Evolutionary conservation across 176 grass and related monocot species (phyloP), one percentile per base, ranked within the genome.

Genomic region (Oryza glaberrima): DNA sequence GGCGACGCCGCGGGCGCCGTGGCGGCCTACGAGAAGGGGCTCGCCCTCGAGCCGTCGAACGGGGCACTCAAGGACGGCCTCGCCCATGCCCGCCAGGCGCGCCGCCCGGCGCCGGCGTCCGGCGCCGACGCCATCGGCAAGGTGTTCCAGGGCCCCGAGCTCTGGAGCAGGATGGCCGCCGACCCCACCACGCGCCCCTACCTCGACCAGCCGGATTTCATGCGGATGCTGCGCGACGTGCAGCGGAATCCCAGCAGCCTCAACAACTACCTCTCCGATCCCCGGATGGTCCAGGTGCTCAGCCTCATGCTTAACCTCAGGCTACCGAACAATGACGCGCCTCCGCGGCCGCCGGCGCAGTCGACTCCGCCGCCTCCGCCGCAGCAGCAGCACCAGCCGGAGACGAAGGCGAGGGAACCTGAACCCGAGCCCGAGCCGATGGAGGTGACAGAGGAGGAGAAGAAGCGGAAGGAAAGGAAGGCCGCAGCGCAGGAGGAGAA

Each of bases 251-350:
- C 96, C 22, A 88, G 88, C 80, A 92, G 25, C 68, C 46, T 99
- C 67, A 96, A 89, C 48, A 84, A 77, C 76, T 91, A 96, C 79
- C 88, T 99, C 1, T 80, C 73, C 41, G 96, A 99, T 64, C 94
- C 87, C 61, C 91, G 96, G 38, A 99, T 99, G 96, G 92, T 96
- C 90, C 91, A 99, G 76, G 94, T 92, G 78, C 88, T 99, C 16
- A 92, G 94, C 11, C 88, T 99, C 83, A 86, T 96, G 78, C 94
- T 99, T 63, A 99, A 99, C 77, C 85, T 99, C 61, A 99, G 92
- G 88, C 78, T 99, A 80, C 92, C 86, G 79, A 79, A 60, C 73
- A 70, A 81, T 17, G 92, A 76, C 69, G 32, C 79, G 68, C 77
- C 73, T 69, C 81, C 22, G 92, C 65, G 79, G 70, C 81, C 22